These are phyloP conservation scores for Triticum aestivum DNA, from an alignment of 176 grass and related monocot species.

Conservation along the genomic window IWGSC_CS_RefSeq_v2.1 NC_057795.1:310857845-310858344, in stretches of 20 bases:
- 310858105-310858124: constrained; percentile 29
- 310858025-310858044: constrained; percentile 43
- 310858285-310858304: background rate
- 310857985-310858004: constrained; percentile 32
- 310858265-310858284: background rate
- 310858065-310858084: constrained; percentile 15
- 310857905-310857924: constrained; percentile 3
- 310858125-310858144: constrained; percentile 35
- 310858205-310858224: background rate
- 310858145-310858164: constrained; percentile 55
- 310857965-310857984: constrained; percentile 29
- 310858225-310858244: constrained; percentile 6
- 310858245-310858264: background rate
- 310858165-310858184: constrained; percentile 50
- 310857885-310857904: constrained; percentile 15
- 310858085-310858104: too few relatives aligned
- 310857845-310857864: constrained; percentile 58
- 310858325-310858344: background rate
- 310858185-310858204: constrained; percentile 31
- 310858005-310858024: constrained; percentile 22
- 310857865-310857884: constrained; percentile 55
- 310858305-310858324: background rate
- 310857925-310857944: constrained; percentile 9
- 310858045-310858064: constrained; percentile 4
- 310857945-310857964: constrained; percentile 25